phyloP scores from a whole-genome alignment of 2,329 filamentous ascomycete genomes.

The Emergomyces orientalis region DNA sequence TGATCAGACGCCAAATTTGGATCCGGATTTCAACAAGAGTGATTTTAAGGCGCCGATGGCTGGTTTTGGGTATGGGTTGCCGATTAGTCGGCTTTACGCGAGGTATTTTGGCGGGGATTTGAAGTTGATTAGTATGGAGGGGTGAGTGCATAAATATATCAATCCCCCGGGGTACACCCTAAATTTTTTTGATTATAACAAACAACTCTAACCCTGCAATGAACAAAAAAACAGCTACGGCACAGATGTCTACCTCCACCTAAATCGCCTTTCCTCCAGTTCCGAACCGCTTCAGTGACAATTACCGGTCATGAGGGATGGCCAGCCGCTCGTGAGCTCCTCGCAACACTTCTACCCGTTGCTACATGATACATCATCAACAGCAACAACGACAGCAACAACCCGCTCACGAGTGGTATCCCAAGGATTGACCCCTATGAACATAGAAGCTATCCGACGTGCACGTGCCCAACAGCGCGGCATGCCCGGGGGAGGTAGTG shows the following conservation, averaged over 20 bases:
- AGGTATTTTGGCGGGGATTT: slow-evolving; percentile 95
- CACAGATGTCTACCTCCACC: slow-evolving; percentile 95
- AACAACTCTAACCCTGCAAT: slow-evolving; percentile 9
- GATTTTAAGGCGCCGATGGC: slow-evolving; percentile 99
- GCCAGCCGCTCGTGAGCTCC: slow-evolving; percentile 40
- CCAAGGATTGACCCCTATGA: slow-evolving; percentile 45
- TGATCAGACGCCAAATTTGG: slow-evolving; percentile 84
- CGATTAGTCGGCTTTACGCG: slow-evolving; percentile 88
- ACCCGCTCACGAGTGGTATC: slow-evolving; percentile 24
- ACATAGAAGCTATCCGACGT: slow-evolving; percentile 48
- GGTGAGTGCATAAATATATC: slow-evolving; percentile 49
- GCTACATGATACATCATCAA: slow-evolving; percentile 16
- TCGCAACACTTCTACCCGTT: slow-evolving; percentile 32
- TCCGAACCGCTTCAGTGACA: slow-evolving; percentile 93
- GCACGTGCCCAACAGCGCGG: neutral
- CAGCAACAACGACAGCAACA: slow-evolving; percentile 19
- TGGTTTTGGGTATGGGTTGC: slow-evolving; percentile 94
- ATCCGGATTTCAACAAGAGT: slow-evolving; percentile 96
- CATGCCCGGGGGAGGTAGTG: slow-evolving; percentile 48
- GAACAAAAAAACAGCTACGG: slow-evolving; percentile 60
- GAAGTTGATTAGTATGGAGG: slow-evolving; percentile 98
- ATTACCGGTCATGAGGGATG: slow-evolving; percentile 80
- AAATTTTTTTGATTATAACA: neutral
- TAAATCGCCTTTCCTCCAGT: slow-evolving; percentile 89
- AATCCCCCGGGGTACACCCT: neutral